A percentile compares a stretch with the other conserved stretches of the same genome.
Evolutionary conservation across 345 rosid species (phyloP).

Genomic region (Brassica cretica): DNA sequence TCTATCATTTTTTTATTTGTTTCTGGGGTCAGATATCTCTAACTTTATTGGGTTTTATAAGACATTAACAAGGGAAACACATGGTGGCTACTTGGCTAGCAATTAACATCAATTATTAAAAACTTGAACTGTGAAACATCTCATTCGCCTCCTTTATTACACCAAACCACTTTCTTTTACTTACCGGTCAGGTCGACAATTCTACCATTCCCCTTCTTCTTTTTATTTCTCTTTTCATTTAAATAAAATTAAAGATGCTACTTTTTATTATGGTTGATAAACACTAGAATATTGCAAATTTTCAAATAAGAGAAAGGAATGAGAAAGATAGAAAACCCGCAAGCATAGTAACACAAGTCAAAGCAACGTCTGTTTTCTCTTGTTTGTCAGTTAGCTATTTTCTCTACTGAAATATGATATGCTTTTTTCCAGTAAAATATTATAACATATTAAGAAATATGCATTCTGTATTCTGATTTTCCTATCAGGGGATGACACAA

Average conservation of each 20-base stretch:
- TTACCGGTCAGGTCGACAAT: slow-evolving; percentile 36
- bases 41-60: neutral
- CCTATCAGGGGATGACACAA: slow-evolving; percentile 6
- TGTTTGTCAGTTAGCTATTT: slow-evolving; percentile 34
- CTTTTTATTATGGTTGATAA: neutral
- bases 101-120: slow-evolving; percentile 26
- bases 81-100: slow-evolving; percentile 24
- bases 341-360: slow-evolving; percentile 27
- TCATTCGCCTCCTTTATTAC: slow-evolving; percentile 26
- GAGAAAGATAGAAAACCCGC: neutral
- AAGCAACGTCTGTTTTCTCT: slow-evolving; percentile 32
- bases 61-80: neutral
- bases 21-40: neutral
- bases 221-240: neutral
- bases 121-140: slow-evolving; percentile 30
- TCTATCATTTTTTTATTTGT: neutral
- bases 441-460: slow-evolving; percentile 13
- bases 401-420: slow-evolving; percentile 20
- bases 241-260: neutral
- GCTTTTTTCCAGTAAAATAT: slow-evolving; percentile 22
- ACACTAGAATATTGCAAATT: neutral
- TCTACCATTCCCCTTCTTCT: slow-evolving; percentile 12
- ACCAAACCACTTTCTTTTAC: slow-evolving; percentile 33
- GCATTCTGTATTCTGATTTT: neutral
- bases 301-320: neutral